These are phyloP conservation scores for Tricholoma furcatifolium DNA, from an alignment of 768 basidiomycete species.

Conservation along the genomic window DNA sequence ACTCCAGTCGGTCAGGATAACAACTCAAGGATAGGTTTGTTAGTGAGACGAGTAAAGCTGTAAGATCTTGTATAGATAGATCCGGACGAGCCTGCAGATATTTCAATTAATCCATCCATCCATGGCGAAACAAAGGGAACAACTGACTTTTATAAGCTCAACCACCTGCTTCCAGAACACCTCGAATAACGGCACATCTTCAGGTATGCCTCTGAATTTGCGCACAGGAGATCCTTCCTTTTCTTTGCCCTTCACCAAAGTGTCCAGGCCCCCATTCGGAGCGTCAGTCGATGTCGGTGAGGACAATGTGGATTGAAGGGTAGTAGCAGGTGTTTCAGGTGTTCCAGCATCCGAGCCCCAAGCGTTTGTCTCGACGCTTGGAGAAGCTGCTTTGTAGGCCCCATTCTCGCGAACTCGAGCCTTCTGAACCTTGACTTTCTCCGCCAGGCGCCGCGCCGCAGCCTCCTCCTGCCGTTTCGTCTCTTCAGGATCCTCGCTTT, in stretches of 20 bases:
- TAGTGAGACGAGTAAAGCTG: conserved; percentile 91
- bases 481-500: conserved; percentile 94
- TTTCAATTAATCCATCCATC: neutral
- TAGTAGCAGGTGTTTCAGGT: conserved; percentile 32
- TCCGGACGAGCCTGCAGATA: conserved; percentile 85
- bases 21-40: conserved; percentile 95
- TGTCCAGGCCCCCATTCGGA: conserved; percentile 24
- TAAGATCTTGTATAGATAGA: conserved; percentile 95
- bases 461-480: conserved; percentile 92
- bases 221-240: conserved; percentile 55
- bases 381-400: conserved; percentile 29
- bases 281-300: conserved; percentile 22
- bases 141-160: conserved; percentile 85
- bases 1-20: conserved; percentile 95
- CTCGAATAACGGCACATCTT: conserved; percentile 93
- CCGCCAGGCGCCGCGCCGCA: conserved; percentile 83
- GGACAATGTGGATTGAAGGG: conserved; percentile 27
- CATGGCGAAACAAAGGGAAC: neutral
- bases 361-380: conserved; percentile 39
- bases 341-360: conserved; percentile 41
- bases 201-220: conserved; percentile 95
- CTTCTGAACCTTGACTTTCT: conserved; percentile 78
- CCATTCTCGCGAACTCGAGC: conserved; percentile 57
- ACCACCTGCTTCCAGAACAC: conserved; percentile 99
- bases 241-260: conserved; percentile 53